A percentile compares a stretch with the other conserved stretches of the same genome.
These are phyloP conservation scores for Thalia dealbata DNA, from an alignment of 176 grass and related monocot genomes.

Conservation along the genomic window DNA sequence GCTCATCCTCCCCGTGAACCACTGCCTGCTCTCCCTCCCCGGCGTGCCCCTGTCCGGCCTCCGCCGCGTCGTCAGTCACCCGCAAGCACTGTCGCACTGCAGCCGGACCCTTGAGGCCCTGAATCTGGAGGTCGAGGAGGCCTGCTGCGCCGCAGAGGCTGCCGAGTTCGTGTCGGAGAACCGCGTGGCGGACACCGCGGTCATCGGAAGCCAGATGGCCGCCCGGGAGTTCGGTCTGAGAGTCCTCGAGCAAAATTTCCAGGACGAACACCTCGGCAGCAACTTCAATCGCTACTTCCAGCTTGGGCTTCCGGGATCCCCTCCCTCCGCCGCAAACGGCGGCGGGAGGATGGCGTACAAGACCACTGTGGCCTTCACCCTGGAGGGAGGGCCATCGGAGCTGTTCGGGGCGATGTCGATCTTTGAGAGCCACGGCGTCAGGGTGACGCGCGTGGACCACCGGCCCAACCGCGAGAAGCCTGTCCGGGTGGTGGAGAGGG, in stretches of 20 bases:
- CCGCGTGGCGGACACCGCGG: slow-evolving; percentile 22
- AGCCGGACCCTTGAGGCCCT: not conserved
- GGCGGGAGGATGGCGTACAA: not conserved
- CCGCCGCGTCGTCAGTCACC: slow-evolving; percentile 33
- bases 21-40: slow-evolving; percentile 23
- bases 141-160: slow-evolving; percentile 22
- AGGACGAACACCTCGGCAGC: slow-evolving; percentile 12
- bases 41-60: slow-evolving; percentile 10
- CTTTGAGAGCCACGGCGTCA: slow-evolving; percentile 15
- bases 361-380: slow-evolving; percentile 18
- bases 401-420: slow-evolving; percentile 18
- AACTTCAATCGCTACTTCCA: slow-evolving; percentile 30
- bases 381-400: slow-evolving; percentile 10
- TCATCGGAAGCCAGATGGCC: slow-evolving; percentile 28
- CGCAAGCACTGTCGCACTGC: slow-evolving; percentile 32
- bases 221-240: slow-evolving; percentile 24
- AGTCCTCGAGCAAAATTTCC: slow-evolving; percentile 21
- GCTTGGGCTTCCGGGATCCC: slow-evolving; percentile 2
- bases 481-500: not conserved
- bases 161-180: slow-evolving; percentile 20
- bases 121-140: slow-evolving; percentile 21
- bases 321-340: no score
- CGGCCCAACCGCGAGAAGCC: slow-evolving; percentile 11
- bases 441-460: slow-evolving; percentile 15
- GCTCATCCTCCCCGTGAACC: slow-evolving; percentile 23